phyloP scores from a whole-genome alignment of 2,329 filamentous ascomycete genomes.

The Fusarium sp. region DNA sequence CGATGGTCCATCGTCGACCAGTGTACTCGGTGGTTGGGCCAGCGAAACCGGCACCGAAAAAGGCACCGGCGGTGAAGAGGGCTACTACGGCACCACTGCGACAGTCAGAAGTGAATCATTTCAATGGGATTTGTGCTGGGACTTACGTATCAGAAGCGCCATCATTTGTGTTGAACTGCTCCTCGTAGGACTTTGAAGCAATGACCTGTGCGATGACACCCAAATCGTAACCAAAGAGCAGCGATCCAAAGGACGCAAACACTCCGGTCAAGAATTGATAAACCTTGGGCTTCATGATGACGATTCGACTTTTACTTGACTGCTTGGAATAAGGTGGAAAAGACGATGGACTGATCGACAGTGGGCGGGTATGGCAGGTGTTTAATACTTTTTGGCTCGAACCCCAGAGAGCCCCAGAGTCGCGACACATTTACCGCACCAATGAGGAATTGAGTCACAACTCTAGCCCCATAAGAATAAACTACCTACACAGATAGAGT shows the following conservation, averaged over 20 bases:
- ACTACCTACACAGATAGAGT: not conserved
- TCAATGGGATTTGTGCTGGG: accelerated
- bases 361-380: not conserved
- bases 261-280: constrained; percentile 67
- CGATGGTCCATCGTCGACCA: constrained; percentile 80
- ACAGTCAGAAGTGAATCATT: not conserved
- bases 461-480: no score
- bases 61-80: constrained; percentile 83
- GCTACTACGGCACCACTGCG: constrained; percentile 65
- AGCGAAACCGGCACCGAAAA: constrained; percentile 76
- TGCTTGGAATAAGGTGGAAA: not conserved
- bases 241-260: constrained; percentile 47
- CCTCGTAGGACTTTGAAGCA: constrained; percentile 55
- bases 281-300: constrained; percentile 53
- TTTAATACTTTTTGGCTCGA: constrained; percentile 16
- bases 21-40: constrained; percentile 73
- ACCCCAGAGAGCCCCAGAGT: not conserved
- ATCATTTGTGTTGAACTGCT: constrained; percentile 49
- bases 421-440: no score
- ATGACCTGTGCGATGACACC: constrained; percentile 64
- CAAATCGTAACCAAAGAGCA: constrained; percentile 47
- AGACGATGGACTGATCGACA: constrained; percentile 11
- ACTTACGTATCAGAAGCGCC: constrained; percentile 54
- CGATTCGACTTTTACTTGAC: not conserved
- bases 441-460: no score